Evolutionary conservation across 306 rosid genomes (phyloP).

Genomic region (Notholithocarpus densiflorus): DNA sequence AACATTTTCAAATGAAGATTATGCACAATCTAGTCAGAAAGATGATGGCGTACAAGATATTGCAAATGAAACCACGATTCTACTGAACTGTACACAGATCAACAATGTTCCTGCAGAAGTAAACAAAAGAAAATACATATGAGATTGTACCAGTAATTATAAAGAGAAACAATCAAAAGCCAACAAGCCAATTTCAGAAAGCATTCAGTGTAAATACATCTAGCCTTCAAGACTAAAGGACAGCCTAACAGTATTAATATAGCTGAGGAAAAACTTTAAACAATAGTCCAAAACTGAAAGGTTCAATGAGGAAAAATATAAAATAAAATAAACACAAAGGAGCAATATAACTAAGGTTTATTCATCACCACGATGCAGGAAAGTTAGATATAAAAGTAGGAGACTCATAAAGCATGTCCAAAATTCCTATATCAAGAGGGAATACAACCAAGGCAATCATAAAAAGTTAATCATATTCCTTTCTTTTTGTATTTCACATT

Average conservation of each 20-base stretch:
- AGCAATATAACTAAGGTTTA: constrained; percentile 4
- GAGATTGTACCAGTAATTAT: neutral
- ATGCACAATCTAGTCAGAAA: constrained; percentile 12
- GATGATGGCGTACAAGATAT: constrained; percentile 1
- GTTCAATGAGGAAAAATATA: neutral
- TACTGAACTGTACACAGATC: constrained; percentile 2
- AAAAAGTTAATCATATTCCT: neutral
- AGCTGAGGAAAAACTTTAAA: neutral
- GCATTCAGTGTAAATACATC: constrained; percentile 10
- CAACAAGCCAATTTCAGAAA: constrained; percentile 9
- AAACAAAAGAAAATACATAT: constrained; percentile 15
- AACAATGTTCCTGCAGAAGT: constrained; percentile 54
- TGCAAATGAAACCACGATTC: constrained; percentile 16
- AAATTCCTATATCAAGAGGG: constrained; percentile 9
- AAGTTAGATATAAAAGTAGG: constrained; percentile 4
- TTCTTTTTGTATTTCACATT: neutral
- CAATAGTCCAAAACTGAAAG: neutral
- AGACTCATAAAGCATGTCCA: neutral
- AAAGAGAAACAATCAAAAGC: constrained; percentile 9
- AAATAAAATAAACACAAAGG: neutral
- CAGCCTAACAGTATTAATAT: neutral
- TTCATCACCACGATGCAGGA: constrained; percentile 2
- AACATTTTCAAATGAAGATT: constrained; percentile 43
- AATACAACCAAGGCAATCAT: constrained; percentile 1
- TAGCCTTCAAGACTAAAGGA: constrained; percentile 9